These are phyloP conservation scores for Cyberlindnera bimundalis DNA, from an alignment of 805 yeast genomes.

Conservation along the genomic window DNA sequence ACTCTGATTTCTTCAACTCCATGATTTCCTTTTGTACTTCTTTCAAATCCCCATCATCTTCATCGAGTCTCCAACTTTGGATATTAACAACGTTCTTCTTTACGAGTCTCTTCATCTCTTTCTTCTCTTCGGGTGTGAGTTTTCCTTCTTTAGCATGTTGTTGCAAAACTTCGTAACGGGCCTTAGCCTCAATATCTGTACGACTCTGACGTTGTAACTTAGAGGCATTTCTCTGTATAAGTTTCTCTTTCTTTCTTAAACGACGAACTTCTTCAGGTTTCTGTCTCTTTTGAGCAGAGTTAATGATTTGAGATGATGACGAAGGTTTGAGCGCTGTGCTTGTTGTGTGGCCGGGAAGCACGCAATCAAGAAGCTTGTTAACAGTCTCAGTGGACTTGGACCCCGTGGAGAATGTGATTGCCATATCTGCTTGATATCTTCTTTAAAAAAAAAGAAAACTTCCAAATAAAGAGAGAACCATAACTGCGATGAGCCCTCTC, in stretches of 20 bases:
- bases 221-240: constrained; percentile 26
- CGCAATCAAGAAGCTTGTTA: constrained; percentile 35
- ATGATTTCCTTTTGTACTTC: constrained; percentile 42
- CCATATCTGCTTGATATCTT: no score
- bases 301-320: constrained; percentile 38
- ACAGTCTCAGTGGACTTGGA: constrained; percentile 30
- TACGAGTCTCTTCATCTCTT: constrained; percentile 32
- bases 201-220: constrained; percentile 23
- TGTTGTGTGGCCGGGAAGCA: constrained; percentile 36
- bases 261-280: constrained; percentile 34
- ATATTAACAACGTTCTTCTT: constrained; percentile 36
- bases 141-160: constrained; percentile 31
- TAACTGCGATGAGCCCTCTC: no score
- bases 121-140: constrained; percentile 33
- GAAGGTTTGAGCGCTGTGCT: constrained; percentile 15
- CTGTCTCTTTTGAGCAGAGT: constrained; percentile 33
- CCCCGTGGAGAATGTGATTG: constrained; percentile 4
- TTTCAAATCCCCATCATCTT: constrained; percentile 35
- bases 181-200: constrained; percentile 28
- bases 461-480: no score
- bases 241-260: constrained; percentile 34
- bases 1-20: constrained; percentile 36
- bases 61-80: constrained; percentile 40
- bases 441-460: no score
- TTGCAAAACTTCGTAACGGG: constrained; percentile 33